Evolutionary conservation across 164 flowering plant genomes (phyloP).

Genomic region (Dillenia turbinata): DNA sequence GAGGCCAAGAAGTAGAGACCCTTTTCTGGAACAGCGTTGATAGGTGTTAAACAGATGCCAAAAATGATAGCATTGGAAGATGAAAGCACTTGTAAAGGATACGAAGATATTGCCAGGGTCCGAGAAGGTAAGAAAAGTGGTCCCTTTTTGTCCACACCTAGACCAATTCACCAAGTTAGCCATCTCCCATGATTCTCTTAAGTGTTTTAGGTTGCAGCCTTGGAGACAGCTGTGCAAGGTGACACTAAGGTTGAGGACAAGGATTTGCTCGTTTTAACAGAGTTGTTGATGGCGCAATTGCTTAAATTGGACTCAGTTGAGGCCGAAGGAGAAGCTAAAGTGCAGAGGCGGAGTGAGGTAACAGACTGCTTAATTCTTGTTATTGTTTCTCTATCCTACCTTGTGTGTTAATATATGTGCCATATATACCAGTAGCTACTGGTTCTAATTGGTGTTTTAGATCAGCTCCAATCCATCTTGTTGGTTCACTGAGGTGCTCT

Average conservation of each 20-base stretch:
- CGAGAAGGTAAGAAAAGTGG: too few species aligned
- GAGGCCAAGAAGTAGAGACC: too few species aligned
- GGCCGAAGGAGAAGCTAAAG: constrained; percentile 39
- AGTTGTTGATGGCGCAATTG: constrained; percentile 41
- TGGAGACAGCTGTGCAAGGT: constrained; percentile 21
- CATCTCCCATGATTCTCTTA: too few species aligned
- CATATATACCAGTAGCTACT: too few species aligned
- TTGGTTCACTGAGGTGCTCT: too few species aligned
- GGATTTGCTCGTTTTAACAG: constrained; percentile 34
- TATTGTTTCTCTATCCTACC: too few species aligned
- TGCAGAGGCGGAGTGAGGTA: constrained; percentile 37
- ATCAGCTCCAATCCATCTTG: too few species aligned
- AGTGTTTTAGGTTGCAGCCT: constrained; percentile 27
- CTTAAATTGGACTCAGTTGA: constrained; percentile 38
- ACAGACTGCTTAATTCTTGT: not conserved
- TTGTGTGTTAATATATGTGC: too few species aligned
- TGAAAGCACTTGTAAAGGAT: constrained; percentile 15
- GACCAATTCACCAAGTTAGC: too few species aligned
- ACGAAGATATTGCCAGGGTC: constrained; percentile 10
- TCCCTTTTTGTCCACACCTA: too few species aligned
- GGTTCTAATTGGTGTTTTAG: too few species aligned
- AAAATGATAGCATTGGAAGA: constrained; percentile 36
- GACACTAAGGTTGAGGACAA: constrained; percentile 34
- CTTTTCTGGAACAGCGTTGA: too few species aligned
- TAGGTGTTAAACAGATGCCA: constrained; percentile 33